phyloP scores from a whole-genome alignment of 1,284 basidiomycete species.

The Ceratobasidium theobromae region DNA sequence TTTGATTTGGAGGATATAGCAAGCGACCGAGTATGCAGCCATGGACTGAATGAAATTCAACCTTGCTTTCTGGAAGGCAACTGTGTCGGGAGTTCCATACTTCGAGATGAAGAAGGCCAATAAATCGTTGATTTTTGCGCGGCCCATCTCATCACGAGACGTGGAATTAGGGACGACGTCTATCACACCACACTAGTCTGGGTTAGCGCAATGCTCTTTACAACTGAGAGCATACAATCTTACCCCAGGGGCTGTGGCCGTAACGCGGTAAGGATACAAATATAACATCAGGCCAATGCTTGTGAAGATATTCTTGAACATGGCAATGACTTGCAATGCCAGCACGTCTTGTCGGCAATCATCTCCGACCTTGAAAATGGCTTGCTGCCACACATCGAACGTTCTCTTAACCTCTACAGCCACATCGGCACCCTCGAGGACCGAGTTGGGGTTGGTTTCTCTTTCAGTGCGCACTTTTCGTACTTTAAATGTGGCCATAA shows the following conservation, averaged over 20 bases:
- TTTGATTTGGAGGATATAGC: slow-evolving; percentile 98
- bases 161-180: slow-evolving; percentile 99
- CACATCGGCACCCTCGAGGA: slow-evolving; percentile 56
- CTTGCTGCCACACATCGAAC: slow-evolving; percentile 95
- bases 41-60: slow-evolving; percentile 98
- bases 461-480: slow-evolving; percentile 72
- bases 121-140: slow-evolving; percentile 96
- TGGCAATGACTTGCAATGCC: slow-evolving; percentile 95
- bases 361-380: slow-evolving; percentile 99
- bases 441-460: slow-evolving; percentile 64
- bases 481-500: slow-evolving; percentile 99
- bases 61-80: slow-evolving; percentile 90
- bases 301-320: slow-evolving; percentile 99
- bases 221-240: slow-evolving; percentile 40
- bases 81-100: slow-evolving; percentile 87
- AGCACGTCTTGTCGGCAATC: slow-evolving; percentile 98
- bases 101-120: slow-evolving; percentile 93
- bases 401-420: slow-evolving; percentile 46
- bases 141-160: slow-evolving; percentile 98
- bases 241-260: slow-evolving; percentile 94
- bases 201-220: neutral
- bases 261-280: slow-evolving; percentile 95
- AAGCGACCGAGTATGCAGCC: slow-evolving; percentile 99
- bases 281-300: slow-evolving; percentile 86
- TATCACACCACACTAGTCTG: slow-evolving; percentile 89